Percentiles rank a stretch among this genome's conserved stretches.
Conservation (phyloP, 148 eudicot species). For the Rhododendron williamsianum region DNA sequence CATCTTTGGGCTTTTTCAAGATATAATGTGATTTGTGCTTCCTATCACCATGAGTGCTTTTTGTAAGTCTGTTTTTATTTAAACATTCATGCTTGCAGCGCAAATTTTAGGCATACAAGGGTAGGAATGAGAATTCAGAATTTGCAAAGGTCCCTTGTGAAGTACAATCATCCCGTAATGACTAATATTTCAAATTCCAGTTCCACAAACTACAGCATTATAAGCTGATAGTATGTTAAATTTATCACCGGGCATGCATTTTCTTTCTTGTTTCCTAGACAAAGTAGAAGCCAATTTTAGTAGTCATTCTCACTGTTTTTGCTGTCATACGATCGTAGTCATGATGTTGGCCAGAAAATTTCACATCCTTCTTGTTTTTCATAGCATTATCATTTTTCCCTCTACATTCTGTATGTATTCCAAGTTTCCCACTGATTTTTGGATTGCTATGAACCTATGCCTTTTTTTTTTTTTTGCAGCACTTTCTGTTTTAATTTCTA, state of each 20-base stretch:
- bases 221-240: background rate
- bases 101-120: background rate
- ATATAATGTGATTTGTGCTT: background rate
- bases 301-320: background rate
- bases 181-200: too few species aligned
- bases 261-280: background rate
- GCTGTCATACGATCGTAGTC: background rate
- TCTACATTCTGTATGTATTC: background rate
- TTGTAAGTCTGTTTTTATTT: background rate
- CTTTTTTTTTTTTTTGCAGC: background rate
- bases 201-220: background rate
- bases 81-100: background rate
- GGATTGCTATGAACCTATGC: background rate
- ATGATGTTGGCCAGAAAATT: background rate
- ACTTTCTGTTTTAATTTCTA: background rate
- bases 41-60: background rate
- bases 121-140: background rate
- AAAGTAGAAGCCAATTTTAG: background rate
- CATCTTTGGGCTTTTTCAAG: too few species aligned
- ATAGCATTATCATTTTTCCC: background rate
- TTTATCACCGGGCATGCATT: background rate
- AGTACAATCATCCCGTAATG: background rate
- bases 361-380: background rate
- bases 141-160: background rate
- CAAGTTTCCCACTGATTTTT: background rate